Conservation (phyloP, 2,329 filamentous ascomycete species). For the Talaromyces sp. region DNA sequence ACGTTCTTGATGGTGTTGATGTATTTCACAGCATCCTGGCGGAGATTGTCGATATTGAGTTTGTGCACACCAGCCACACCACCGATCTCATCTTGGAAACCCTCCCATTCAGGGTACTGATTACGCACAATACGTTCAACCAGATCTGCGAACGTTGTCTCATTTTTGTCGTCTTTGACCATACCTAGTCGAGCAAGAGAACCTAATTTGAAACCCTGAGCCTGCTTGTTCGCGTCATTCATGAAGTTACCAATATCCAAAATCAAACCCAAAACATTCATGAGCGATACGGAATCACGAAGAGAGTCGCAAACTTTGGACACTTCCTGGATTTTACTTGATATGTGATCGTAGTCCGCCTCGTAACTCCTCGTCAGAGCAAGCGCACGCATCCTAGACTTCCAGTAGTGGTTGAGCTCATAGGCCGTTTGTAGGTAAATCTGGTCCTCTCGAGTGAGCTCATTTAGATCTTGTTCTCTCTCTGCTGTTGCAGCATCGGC, state of each 20-base stretch:
- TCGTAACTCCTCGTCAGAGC: conserved; percentile 80
- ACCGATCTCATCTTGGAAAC: conserved; percentile 77
- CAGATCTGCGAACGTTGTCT: conserved; percentile 90
- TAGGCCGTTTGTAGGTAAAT: conserved; percentile 91
- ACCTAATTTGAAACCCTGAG: conserved; percentile 94
- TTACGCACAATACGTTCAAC: conserved; percentile 95
- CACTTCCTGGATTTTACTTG: conserved; percentile 78
- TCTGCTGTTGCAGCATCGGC: conserved; percentile 72
- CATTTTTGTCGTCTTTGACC: conserved; percentile 99
- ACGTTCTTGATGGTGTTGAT: conserved; percentile 94
- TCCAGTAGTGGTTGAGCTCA: conserved; percentile 97
- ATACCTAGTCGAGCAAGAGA: conserved; percentile 89
- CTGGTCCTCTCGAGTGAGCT: conserved; percentile 92
- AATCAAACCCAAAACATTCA: conserved; percentile 94
- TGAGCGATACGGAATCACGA: conserved; percentile 84
- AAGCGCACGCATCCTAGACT: conserved; percentile 90
- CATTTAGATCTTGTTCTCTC: conserved; percentile 78
- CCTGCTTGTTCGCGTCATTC: conserved; percentile 99
- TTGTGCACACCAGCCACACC: conserved; percentile 78
- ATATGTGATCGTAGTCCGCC: conserved; percentile 86
- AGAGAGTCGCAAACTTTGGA: conserved; percentile 83
- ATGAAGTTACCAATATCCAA: conserved; percentile 99
- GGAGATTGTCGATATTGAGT: conserved; percentile 90
- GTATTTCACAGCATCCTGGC: conserved; percentile 82
- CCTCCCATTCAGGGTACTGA: conserved; percentile 94